A percentile compares a stretch with the other conserved stretches of the same genome.
phyloP scores from a whole-genome alignment of 1,139 yeast species.

The Suhomyces choctaworum region DNA sequence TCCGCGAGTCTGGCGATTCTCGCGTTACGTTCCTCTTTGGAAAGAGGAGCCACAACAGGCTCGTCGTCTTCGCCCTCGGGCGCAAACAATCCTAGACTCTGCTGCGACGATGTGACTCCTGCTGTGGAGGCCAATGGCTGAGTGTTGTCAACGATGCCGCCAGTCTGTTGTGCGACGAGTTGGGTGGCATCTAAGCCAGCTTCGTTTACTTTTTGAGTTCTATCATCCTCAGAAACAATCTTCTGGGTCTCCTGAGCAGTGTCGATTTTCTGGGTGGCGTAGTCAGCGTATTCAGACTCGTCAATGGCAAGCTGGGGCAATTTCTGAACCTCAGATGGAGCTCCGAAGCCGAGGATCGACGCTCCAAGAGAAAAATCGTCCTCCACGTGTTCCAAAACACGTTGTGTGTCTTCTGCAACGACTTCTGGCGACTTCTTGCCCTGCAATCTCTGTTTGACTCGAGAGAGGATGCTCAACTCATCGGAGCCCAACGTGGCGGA shows the following conservation, averaged over 20 bases:
- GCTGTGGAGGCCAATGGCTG: not conserved
- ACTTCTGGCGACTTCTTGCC: constrained; percentile 1
- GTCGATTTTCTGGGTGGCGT: constrained; percentile 5
- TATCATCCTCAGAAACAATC: no score
- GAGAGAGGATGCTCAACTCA: constrained; percentile 18
- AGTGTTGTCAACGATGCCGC: constrained; percentile 1
- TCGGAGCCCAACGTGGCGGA: constrained; percentile 14
- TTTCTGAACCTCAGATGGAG: constrained; percentile 14
- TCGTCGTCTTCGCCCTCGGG: constrained; percentile 12
- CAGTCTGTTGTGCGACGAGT: not conserved
- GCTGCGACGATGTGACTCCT: constrained; percentile 5
- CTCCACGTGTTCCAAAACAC: not conserved
- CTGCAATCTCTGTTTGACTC: constrained; percentile 21
- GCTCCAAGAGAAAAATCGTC: constrained; percentile 11
- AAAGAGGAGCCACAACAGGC: constrained; percentile 8
- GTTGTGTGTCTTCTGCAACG: constrained; percentile 3
- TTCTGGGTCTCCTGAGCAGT: not conserved
- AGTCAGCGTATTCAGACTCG: constrained; percentile 22
- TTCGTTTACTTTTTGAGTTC: not conserved
- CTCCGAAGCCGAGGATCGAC: constrained; percentile 15
- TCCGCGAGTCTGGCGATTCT: constrained; percentile 26
- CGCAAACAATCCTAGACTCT: constrained; percentile 2
- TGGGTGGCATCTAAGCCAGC: not conserved
- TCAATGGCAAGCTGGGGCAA: constrained; percentile 35
- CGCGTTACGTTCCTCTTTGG: constrained; percentile 25